Base-by-base conservation (phyloP, 768 basidiomycete genomes). In the Kwoniella shandongensis region DNA sequence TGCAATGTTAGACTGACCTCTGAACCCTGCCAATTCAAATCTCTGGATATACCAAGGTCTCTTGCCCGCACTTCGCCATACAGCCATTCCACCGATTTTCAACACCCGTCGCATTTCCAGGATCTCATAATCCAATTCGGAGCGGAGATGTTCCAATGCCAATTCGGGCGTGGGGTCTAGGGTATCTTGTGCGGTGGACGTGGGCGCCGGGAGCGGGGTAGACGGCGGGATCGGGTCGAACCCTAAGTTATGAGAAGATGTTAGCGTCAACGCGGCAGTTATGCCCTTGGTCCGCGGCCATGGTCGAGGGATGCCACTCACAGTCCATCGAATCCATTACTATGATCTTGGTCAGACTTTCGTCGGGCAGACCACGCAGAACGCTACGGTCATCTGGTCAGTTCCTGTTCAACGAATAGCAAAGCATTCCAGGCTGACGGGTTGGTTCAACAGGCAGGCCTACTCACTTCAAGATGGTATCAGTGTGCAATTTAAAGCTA, bases 401-500 rank as follows among this genome's bases (percentile, higher is more conserved):
- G 12, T 20, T 49, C 20, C 13, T 36, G 48, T 17, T 17, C 17
- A 20, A 17, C 4, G 39, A 17, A 17, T 4, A 27, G 27, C 2
- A 41, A 6, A 7, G 40, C 40, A 41, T 7, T 41, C n/a, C 15
- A 5, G 7, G 8, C n/a, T 7, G 7, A 41, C n/a, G 17, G 22
- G 7, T 17, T n/a, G 8, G 26, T 52, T 13, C 4, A 49, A 22
- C 8, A 58, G n/a, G n/a, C 13, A 38, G 15, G 26, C 38, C 6
- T 25, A 66, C 81, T 64, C 57, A 86, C 85, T 86, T 84, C 55
- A 83, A 67, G 61, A 88, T 85, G 1, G 84, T 83, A 62, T 88
- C 85, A 0, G 88, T 88, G 71, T 88, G 88, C 41, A 88, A 68
- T 26, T 85, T 80, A 78, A 88, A 85, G 22, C 78, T 80, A 44